Percentiles rank a stretch among this genome's conserved stretches.
phyloP scores from a whole-genome alignment of 768 basidiomycete genomes.

The Neoboletus brunneissimus region DNA sequence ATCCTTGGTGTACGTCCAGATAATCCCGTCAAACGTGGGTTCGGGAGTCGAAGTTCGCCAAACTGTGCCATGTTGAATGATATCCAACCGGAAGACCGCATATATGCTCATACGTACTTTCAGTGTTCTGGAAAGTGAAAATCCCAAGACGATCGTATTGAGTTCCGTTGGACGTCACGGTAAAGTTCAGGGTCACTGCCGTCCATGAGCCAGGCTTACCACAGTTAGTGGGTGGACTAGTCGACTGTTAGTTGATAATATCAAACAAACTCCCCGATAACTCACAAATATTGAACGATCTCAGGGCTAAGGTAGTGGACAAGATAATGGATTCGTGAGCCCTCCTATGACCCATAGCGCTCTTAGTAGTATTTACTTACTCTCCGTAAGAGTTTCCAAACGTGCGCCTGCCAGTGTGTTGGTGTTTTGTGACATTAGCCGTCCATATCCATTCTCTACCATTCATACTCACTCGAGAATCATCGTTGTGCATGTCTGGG shows the following conservation, averaged over 20 bases:
- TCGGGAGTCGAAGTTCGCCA: conserved; percentile 83
- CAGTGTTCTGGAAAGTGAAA: conserved; percentile 75
- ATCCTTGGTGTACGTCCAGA: conserved; percentile 78
- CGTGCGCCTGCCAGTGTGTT: conserved; percentile 47
- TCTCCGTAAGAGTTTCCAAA: conserved; percentile 69
- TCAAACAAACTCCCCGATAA: background rate
- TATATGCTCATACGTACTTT: conserved; percentile 47
- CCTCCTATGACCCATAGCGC: background rate
- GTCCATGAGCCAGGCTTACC: conserved; percentile 71
- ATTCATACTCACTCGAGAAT: conserved; percentile 52
- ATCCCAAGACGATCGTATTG: conserved; percentile 71
- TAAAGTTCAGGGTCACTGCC: conserved; percentile 71
- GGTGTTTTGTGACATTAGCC: background rate
- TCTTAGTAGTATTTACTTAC: conserved; percentile 48
- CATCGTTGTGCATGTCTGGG: conserved; percentile 60
- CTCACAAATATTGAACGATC: conserved; percentile 59
- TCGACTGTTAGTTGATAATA: background rate
- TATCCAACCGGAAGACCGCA: background rate
- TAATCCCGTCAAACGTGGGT: conserved; percentile 65
- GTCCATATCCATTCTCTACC: background rate
- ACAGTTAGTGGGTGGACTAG: conserved; percentile 70
- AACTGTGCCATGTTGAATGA: conserved; percentile 37
- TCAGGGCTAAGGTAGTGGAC: conserved; percentile 46
- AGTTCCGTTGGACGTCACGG: conserved; percentile 74
- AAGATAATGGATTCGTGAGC: background rate